phyloP scores from a whole-genome alignment of 306 rosid species.

The Leucaena leucocephala region DNA sequence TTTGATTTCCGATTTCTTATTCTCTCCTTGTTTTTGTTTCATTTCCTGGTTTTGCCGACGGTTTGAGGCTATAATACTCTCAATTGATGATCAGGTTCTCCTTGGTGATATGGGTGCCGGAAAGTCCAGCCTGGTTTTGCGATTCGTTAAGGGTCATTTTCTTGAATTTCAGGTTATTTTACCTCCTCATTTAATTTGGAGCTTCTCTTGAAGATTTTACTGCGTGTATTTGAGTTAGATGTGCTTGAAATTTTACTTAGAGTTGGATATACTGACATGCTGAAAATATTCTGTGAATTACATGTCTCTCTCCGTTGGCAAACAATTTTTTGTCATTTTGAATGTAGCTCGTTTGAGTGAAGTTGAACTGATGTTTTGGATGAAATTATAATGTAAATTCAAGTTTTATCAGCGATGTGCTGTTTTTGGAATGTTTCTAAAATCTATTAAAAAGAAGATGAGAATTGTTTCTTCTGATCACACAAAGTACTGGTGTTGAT shows the following conservation, averaged over 20 bases:
- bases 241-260: background rate
- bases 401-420: background rate
- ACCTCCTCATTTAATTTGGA: conserved; percentile 19
- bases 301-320: background rate
- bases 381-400: background rate
- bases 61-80: conserved; percentile 14
- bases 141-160: conserved; percentile 69
- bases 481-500: background rate
- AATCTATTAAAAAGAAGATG: background rate
- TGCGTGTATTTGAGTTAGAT: conserved; percentile 4
- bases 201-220: background rate
- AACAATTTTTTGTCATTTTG: background rate
- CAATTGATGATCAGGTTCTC: conserved; percentile 51
- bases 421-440: conserved; percentile 27
- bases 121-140: conserved; percentile 67
- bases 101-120: conserved; percentile 74
- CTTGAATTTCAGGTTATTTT: conserved; percentile 59
- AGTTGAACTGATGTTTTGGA: background rate
- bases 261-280: background rate
- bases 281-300: conserved; percentile 15
- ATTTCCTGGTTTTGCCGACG: background rate
- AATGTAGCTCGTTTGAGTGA: conserved; percentile 24
- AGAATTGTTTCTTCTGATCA: conserved; percentile 15
- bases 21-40: conserved; percentile 13
- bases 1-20: conserved; percentile 17